Evolutionary conservation across 371 early-diverging fungal species (phyloP).

Genomic region (Basidiobolus meristosporus): DNA sequence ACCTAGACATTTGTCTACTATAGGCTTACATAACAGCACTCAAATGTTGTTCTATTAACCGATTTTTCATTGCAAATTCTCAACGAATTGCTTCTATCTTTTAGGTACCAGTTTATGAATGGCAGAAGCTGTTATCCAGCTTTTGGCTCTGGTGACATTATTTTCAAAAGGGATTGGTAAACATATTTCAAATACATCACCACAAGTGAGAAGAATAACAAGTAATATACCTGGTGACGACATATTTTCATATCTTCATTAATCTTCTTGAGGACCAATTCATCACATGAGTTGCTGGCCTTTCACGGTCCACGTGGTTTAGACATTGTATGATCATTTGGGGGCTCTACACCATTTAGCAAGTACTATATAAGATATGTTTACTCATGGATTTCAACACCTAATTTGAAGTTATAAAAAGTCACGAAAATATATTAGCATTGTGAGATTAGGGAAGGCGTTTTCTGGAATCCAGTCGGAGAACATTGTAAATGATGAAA

Average conservation of each 20-base stretch:
- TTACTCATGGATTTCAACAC: too few species aligned
- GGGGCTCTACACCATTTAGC: slow-evolving; percentile 71
- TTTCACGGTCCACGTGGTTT: slow-evolving; percentile 93
- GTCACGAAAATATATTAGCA: slow-evolving; percentile 49
- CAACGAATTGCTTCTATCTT: too few species aligned
- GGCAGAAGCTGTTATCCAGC: slow-evolving; percentile 62
- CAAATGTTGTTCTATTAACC: not conserved
- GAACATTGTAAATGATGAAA: too few species aligned
- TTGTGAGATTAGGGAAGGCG: slow-evolving; percentile 83
- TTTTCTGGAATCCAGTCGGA: slow-evolving; percentile 91
- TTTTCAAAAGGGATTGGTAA: slow-evolving; percentile 69
- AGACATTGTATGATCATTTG: slow-evolving; percentile 65
- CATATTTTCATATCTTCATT: not conserved
- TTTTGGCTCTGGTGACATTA: slow-evolving; percentile 76
- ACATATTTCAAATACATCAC: too few species aligned
- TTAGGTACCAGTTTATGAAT: slow-evolving; percentile 28
- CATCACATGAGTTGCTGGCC: slow-evolving; percentile 69
- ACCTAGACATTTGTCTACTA: slow-evolving; percentile 54
- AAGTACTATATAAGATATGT: slow-evolving; percentile 4
- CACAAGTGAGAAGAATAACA: slow-evolving; percentile 55
- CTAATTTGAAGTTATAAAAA: slow-evolving; percentile 19
- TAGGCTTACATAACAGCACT: slow-evolving; percentile 65
- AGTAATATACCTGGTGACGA: slow-evolving; percentile 74
- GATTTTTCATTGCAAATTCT: not conserved
- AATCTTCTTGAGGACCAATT: not conserved